phyloP scores from a whole-genome alignment of 352 stramenopile genomes.

The Globisporangium radiosum region DNA sequence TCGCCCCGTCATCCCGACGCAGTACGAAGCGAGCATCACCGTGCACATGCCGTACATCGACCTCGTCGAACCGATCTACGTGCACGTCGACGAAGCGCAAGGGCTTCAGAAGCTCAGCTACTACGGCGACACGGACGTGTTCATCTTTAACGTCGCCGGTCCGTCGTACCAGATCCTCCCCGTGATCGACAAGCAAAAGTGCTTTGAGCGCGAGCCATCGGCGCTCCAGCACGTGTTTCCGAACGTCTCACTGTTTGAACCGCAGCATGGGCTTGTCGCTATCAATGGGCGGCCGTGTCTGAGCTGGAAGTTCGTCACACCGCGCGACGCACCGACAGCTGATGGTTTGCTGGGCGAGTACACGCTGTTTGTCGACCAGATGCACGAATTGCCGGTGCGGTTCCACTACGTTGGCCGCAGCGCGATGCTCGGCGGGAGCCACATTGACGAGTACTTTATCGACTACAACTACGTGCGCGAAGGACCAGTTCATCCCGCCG shows the following conservation, averaged over 20 bases:
- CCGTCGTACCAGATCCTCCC: slow-evolving; percentile 79
- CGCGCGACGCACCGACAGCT: slow-evolving; percentile 35
- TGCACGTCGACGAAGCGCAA: slow-evolving; percentile 66
- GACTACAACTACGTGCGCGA: slow-evolving; percentile 86
- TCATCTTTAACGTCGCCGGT: slow-evolving; percentile 81
- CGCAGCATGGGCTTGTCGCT: slow-evolving; percentile 71
- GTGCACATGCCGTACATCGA: slow-evolving; percentile 88
- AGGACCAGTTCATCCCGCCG: slow-evolving; percentile 49
- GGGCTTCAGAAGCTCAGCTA: slow-evolving; percentile 84
- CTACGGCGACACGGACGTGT: slow-evolving; percentile 84
- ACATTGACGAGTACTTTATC: slow-evolving; percentile 89
- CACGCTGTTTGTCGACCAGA: slow-evolving; percentile 80
- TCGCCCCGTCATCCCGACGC: slow-evolving; percentile 61
- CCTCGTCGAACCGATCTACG: slow-evolving; percentile 83
- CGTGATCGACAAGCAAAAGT: slow-evolving; percentile 69
- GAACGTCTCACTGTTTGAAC: slow-evolving; percentile 78
- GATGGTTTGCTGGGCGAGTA: slow-evolving; percentile 80
- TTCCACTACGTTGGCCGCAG: slow-evolving; percentile 87
- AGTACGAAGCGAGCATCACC: slow-evolving; percentile 84
- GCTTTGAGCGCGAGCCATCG: slow-evolving; percentile 54
- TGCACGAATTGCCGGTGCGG: slow-evolving; percentile 64
- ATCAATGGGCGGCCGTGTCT: slow-evolving; percentile 70
- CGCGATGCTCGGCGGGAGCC: slow-evolving; percentile 73
- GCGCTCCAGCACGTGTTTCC: slow-evolving; percentile 81
- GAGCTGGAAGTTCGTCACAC: slow-evolving; percentile 77